Percentiles rank a stretch among this genome's conserved stretches.
Conservation (phyloP, 345 rosid genomes). For the Isatis tinctoria region DNA sequence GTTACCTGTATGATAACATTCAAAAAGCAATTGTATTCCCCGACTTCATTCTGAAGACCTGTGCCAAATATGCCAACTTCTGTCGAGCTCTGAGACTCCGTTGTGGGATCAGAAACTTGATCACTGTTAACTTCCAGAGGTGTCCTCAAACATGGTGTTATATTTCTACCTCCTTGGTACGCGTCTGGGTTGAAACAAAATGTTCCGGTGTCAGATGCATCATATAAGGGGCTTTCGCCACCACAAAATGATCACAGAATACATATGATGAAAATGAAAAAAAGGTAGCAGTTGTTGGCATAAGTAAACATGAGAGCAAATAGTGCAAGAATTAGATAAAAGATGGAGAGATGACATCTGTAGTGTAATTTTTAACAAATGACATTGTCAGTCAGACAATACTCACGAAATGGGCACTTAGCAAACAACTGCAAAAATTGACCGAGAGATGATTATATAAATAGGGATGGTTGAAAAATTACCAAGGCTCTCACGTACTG, state of each 20-base stretch:
- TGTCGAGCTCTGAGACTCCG: slow-evolving; percentile 28
- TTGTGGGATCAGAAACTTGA: slow-evolving; percentile 34
- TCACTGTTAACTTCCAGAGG: slow-evolving; percentile 33
- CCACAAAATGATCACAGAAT: not conserved
- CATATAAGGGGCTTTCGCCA: not conserved
- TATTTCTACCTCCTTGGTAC: slow-evolving; percentile 52
- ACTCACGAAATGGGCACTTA: not conserved
- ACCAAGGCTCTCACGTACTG: slow-evolving; percentile 93
- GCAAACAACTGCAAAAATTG: not conserved
- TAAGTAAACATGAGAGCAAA: not conserved
- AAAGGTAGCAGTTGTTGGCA: not conserved
- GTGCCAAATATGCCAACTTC: slow-evolving; percentile 56
- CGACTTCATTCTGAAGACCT: slow-evolving; percentile 91
- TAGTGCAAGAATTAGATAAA: not conserved
- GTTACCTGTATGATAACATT: slow-evolving; percentile 96
- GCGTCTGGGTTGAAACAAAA: slow-evolving; percentile 45
- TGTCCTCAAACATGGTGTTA: slow-evolving; percentile 40
- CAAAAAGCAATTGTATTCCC: slow-evolving; percentile 97
- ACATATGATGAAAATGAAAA: not conserved
- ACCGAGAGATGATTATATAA: not conserved
- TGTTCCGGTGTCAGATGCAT: slow-evolving; percentile 13
- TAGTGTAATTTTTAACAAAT: not conserved
- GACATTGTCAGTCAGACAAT: slow-evolving; percentile 1
- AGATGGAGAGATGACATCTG: not conserved
- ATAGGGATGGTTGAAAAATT: slow-evolving; percentile 21